These are phyloP conservation scores for Bipolaris cookei DNA, from an alignment of 2,329 filamentous ascomycete species.

Conservation along the genomic window DNA sequence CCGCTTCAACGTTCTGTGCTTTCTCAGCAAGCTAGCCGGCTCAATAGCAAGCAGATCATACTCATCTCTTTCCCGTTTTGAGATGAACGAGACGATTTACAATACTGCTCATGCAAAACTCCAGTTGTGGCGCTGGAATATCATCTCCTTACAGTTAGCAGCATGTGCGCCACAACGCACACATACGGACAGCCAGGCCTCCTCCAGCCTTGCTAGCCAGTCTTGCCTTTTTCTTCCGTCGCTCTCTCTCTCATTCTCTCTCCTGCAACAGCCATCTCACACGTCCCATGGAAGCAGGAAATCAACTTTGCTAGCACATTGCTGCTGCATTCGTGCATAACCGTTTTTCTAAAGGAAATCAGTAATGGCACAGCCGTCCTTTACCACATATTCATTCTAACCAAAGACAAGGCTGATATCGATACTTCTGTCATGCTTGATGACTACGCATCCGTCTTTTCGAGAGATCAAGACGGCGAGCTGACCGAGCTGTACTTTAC, in stretches of 20 bases:
- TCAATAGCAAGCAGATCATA: not conserved
- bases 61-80: no score
- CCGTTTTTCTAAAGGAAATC: not conserved
- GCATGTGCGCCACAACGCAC: no score
- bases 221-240: not conserved
- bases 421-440: conserved; percentile 5
- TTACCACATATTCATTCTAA: not conserved
- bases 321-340: not conserved
- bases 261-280: not conserved
- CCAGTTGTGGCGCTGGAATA: not conserved
- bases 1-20: not conserved
- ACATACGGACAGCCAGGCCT: not conserved
- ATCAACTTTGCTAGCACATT: not conserved
- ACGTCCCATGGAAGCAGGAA: not conserved
- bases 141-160: not conserved
- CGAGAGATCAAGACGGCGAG: conserved; percentile 9
- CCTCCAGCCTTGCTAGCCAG: not conserved
- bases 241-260: not conserved
- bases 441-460: conserved; percentile 7
- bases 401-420: not conserved
- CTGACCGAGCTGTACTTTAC: conserved; percentile 11
- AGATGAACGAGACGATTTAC: no score
- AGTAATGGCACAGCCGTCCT: not conserved
- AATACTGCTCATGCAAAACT: no score
- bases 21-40: not conserved